Conservation (phyloP, 2,329 filamentous ascomycete species). For the Penicillium glabrum region DNA sequence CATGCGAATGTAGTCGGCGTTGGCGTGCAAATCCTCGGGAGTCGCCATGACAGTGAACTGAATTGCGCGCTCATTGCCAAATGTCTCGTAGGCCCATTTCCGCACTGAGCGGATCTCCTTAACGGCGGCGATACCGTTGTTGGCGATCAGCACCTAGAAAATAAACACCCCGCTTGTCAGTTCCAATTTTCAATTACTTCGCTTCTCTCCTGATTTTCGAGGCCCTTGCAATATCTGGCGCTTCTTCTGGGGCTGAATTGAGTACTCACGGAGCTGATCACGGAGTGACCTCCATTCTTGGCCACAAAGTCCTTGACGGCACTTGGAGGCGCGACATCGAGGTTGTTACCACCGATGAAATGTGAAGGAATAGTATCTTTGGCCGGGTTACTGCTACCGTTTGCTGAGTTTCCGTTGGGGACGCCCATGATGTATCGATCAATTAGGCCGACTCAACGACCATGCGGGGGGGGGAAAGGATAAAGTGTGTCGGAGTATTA, state of each 20-base stretch:
- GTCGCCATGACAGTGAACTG: slow-evolving; percentile 99
- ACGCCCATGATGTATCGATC: slow-evolving; percentile 41
- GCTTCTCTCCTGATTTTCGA: background rate
- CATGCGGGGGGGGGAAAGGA: slow-evolving; percentile 18
- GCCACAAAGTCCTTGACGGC: slow-evolving; percentile 96
- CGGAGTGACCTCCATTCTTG: slow-evolving; percentile 86
- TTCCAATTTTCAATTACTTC: background rate
- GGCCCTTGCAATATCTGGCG: background rate
- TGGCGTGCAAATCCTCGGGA: slow-evolving; percentile 93
- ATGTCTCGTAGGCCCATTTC: slow-evolving; percentile 99
- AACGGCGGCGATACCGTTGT: slow-evolving; percentile 99
- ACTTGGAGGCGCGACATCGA: slow-evolving; percentile 77
- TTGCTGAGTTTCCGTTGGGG: slow-evolving; percentile 40
- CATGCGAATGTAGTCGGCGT: slow-evolving; percentile 99
- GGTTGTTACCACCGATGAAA: slow-evolving; percentile 92
- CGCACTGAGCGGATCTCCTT: slow-evolving; percentile 99
- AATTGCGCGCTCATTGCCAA: slow-evolving; percentile 96
- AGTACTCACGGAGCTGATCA: slow-evolving; percentile 86
- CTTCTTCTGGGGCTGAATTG: slow-evolving; percentile 10
- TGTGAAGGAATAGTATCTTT: slow-evolving; percentile 85
- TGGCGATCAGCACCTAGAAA: slow-evolving; percentile 87
- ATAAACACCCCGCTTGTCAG: background rate
- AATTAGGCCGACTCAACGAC: slow-evolving; percentile 23
- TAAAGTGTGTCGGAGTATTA: slow-evolving; percentile 12
- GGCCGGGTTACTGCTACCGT: slow-evolving; percentile 62